Evolutionary conservation across 345 rosid genomes (phyloP), one percentile per base, ranked within the genome.

Genomic region (Leavenworthia alabamica): DNA sequence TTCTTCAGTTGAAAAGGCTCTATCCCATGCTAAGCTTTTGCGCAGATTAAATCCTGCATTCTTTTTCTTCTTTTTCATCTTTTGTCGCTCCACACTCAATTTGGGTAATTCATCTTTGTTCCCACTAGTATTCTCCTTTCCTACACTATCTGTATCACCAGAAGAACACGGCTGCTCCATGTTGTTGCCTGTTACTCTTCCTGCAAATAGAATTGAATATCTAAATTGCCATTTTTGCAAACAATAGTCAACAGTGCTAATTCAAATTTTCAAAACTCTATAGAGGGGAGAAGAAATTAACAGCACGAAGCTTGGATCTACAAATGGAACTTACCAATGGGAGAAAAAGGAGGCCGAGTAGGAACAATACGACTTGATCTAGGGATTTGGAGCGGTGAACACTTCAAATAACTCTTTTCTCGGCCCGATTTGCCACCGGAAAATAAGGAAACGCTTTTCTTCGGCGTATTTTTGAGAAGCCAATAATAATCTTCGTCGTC

Each of bases 11-110:
- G 83, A 82, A 64, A 92, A 89, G 50, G 97, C 97, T 44, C 75
- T 75, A 42, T 93, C 75, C 99, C 97, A 89, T 0, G 99, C 99
- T 68, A 93, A 77, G 78, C 99, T 93, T 66, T 89, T 89, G 32
- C 96, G 79, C 76, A 93, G 69, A 76, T 89, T 88, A 66, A 57
- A 86, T 3, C 89, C 90, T 37, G 84, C 86, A 12, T 75, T 81
- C 76, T 77, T 84, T 43, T 89, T 92, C 79, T 89, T 93, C 84
- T 85, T 83, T 75, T 93, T 93, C 97, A 86, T 89, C 72, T 72
- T 72, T 40, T 83, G 94, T 3, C 85, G 82, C 66, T 86, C 96
- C 56, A 87, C 41, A 15, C 71, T 76, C 54, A 89, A 80, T 61
- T 83, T 86, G 11, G 75, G 56, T 32, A 60, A 29, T 56, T 84